These are phyloP conservation scores for Nicotiana obtusifolia DNA, from an alignment of 257 asterid species.

Conservation along the genomic window DNA sequence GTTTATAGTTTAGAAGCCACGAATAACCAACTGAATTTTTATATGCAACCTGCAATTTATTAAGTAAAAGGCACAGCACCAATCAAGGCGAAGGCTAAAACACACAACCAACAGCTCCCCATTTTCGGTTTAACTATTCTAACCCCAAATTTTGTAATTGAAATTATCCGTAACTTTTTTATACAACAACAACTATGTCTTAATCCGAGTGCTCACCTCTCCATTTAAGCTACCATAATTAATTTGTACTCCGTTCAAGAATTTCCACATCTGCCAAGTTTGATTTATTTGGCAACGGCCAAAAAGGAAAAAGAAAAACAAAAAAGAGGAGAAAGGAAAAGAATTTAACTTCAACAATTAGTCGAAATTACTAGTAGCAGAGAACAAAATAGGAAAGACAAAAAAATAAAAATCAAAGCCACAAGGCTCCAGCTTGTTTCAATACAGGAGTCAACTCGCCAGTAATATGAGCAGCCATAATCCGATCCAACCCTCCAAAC, in stretches of 20 bases:
- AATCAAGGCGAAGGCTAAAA: not conserved
- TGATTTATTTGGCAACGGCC: not conserved
- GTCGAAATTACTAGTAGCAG: not conserved
- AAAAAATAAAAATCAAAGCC: constrained; percentile 54
- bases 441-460: constrained; percentile 79
- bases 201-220: no score
- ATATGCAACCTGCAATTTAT: no score
- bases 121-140: no score
- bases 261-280: not conserved
- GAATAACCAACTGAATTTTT: no score
- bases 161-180: not conserved
- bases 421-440: constrained; percentile 64
- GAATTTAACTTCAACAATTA: not conserved
- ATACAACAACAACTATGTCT: no score
- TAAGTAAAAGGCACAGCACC: not conserved
- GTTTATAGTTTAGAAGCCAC: no score
- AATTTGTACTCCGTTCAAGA: not conserved
- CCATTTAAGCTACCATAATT: no score
- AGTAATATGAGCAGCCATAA: constrained; percentile 70
- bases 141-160: not conserved
- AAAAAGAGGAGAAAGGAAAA: not conserved
- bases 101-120: not conserved
- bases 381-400: not conserved
- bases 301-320: not conserved
- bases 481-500: constrained; percentile 74